Evolutionary conservation across 371 early-diverging fungal species (phyloP).

Genomic region (Mortierella sp.): DNA sequence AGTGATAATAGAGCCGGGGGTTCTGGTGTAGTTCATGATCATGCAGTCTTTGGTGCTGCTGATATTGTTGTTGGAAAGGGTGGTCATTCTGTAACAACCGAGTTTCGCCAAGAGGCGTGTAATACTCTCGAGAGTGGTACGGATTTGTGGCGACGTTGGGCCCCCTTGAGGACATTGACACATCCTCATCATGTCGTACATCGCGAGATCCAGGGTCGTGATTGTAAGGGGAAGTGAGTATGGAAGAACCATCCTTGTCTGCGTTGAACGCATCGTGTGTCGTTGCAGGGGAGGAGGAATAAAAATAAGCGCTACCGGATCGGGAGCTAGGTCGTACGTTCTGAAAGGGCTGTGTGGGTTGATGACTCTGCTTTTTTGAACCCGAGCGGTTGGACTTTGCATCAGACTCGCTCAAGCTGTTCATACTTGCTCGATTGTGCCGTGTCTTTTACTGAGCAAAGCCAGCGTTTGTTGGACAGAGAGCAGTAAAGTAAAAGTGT

Average conservation of each 20-base stretch:
- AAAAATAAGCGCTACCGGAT: neutral
- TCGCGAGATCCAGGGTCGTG: neutral
- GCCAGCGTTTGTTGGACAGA: conserved; percentile 2
- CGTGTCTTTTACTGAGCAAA: neutral
- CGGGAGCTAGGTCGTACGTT: conserved; percentile 4
- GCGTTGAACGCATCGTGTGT: conserved; percentile 2
- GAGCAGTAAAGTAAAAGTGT: neutral
- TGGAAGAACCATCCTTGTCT: neutral
- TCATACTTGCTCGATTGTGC: conserved; percentile 16
- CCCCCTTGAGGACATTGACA: neutral
- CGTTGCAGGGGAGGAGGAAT: neutral
- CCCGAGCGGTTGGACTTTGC: conserved; percentile 23
- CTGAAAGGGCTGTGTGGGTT: conserved; percentile 2
- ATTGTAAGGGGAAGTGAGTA: conserved; percentile 1
- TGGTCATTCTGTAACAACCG: no score
- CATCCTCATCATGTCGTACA: neutral
- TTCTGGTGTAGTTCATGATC: conserved; percentile 8
- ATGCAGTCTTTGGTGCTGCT: neutral
- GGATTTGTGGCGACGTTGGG: neutral
- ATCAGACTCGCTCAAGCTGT: conserved; percentile 13
- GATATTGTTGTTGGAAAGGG: neutral
- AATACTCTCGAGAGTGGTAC: conserved; percentile 7
- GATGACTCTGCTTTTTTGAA: conserved; percentile 10
- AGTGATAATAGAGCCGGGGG: conserved; percentile 4
- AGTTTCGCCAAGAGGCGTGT: no score